A percentile compares a stretch with the other conserved stretches of the same genome.
phyloP scores from a whole-genome alignment of 2,329 filamentous ascomycete genomes.

The Pyrenophora seminiperda region DNA sequence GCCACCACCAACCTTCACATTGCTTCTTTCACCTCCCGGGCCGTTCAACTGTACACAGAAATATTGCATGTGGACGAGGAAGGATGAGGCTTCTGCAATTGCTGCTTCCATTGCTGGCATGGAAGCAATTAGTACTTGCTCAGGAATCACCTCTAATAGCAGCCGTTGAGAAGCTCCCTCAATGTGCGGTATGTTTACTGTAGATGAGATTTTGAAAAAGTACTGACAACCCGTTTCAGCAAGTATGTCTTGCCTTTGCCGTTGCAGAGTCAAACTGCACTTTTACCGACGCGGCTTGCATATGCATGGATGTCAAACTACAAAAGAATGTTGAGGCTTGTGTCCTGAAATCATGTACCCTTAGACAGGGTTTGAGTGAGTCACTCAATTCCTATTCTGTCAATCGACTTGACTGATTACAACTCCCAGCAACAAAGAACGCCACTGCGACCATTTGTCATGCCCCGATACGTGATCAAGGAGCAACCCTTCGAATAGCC shows the following conservation, averaged over 20 bases:
- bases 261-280: slow-evolving; percentile 18
- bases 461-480: slow-evolving; percentile 47
- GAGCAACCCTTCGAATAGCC: slow-evolving; percentile 36
- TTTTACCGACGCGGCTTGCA: slow-evolving; percentile 18
- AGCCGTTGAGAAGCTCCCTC: slow-evolving; percentile 19
- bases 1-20: not conserved
- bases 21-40: not conserved
- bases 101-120: slow-evolving; percentile 23
- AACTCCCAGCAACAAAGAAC: slow-evolving; percentile 49
- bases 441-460: slow-evolving; percentile 48
- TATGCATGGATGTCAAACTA: slow-evolving; percentile 24
- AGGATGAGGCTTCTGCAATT: slow-evolving; percentile 25
- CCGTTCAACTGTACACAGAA: not conserved
- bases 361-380: slow-evolving; percentile 25
- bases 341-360: slow-evolving; percentile 20
- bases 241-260: slow-evolving; percentile 19
- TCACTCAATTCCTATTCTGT: not conserved
- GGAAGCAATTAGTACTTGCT: slow-evolving; percentile 20
- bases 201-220: not conserved
- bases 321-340: slow-evolving; percentile 19
- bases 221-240: slow-evolving; percentile 14
- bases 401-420: slow-evolving; percentile 1
- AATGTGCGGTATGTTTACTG: slow-evolving; percentile 25
- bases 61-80: slow-evolving; percentile 3
- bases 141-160: slow-evolving; percentile 18